Base-by-base conservation (phyloP, 2,329 filamentous ascomycete species). In the Epichloe festucae region DNA sequence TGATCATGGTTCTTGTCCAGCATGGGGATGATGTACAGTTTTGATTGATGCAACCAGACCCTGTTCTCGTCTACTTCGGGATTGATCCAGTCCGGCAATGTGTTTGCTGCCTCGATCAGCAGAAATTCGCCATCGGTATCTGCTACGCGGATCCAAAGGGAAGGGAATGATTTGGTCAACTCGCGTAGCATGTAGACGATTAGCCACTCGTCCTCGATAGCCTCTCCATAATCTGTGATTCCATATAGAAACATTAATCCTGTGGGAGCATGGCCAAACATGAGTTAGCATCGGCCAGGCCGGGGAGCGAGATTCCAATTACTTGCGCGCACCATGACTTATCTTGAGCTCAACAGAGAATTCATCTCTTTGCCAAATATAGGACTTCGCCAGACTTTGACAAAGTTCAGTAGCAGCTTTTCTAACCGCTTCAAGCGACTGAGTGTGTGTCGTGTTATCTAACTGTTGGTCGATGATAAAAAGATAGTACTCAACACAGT, bases 101-200 rank as follows among this genome's bases (percentile, higher is more conserved):
- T 82, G 58, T 87, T 89, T 31, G 94, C 91, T 34, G 91, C 93
- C 71, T 98, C 93, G 52, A 96, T 85, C 17, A 98, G 80, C 48
- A 98, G 76, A 60, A 98, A 98, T 64, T 98, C 90, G 59, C 94
- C 94, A 68, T 97, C 93, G 47, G 82, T 85, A 65, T 98, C 93
- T 54, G 79, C 82, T 4, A 95, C 77, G 47, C 87, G 82, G 46
- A 89, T 78, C 90, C 91, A 98, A 7, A 89, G 73, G 54, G 85
- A 75, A 4, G 80, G 73, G 60, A 87, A 87, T 39, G 77, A 74
- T 58, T 76, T 85, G 59, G 84, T 90, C 59, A 97, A 70, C 67
- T 95, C 85, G 44, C 87, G 81, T 34, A 98, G 73, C 5, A 97
- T 71, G 68, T 90, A 95, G 19, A 97, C 90, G 54, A 97, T 84